Conservation (phyloP, 768 basidiomycete species). For the Suillus cothurnatus region DNA sequence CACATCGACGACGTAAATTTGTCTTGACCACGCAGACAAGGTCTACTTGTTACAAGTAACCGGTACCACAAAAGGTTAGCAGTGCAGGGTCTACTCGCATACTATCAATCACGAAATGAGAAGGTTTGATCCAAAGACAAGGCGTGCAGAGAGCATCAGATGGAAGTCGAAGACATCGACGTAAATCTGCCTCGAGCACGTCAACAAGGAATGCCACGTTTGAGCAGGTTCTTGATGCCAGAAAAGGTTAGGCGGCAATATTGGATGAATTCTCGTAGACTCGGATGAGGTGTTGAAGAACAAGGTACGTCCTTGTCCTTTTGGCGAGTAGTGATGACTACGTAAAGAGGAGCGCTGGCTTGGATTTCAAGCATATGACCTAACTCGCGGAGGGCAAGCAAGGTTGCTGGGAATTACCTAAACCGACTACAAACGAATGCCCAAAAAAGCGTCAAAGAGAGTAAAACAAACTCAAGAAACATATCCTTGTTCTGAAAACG, state of each 20-base stretch:
- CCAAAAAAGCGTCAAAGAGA: conserved; percentile 35
- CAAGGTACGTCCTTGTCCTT: too few species aligned
- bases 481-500: conserved; percentile 37
- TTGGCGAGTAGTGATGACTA: too few species aligned
- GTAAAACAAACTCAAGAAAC: conserved; percentile 19
- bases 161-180: not conserved
- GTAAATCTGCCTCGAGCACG: not conserved
- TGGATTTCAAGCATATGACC: conserved; percentile 10
- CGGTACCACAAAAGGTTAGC: conserved; percentile 18
- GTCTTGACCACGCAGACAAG: conserved; percentile 18
- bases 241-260: conserved; percentile 6
- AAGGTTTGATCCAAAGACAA: conserved; percentile 9
- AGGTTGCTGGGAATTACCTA: conserved; percentile 25
- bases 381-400: conserved; percentile 20
- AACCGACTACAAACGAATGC: conserved; percentile 36
- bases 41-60: conserved; percentile 13
- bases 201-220: conserved; percentile 25
- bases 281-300: too few species aligned
- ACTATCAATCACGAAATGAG: conserved; percentile 20
- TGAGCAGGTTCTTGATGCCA: conserved; percentile 21
- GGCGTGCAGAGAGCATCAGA: not conserved
- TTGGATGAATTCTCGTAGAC: too few species aligned
- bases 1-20: not conserved
- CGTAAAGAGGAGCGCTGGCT: not conserved
- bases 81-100: conserved; percentile 14